Evolutionary conservation across 306 rosid species (phyloP), one percentile per base, ranked within the genome.

Genomic region (Rubus idaeus): DNA sequence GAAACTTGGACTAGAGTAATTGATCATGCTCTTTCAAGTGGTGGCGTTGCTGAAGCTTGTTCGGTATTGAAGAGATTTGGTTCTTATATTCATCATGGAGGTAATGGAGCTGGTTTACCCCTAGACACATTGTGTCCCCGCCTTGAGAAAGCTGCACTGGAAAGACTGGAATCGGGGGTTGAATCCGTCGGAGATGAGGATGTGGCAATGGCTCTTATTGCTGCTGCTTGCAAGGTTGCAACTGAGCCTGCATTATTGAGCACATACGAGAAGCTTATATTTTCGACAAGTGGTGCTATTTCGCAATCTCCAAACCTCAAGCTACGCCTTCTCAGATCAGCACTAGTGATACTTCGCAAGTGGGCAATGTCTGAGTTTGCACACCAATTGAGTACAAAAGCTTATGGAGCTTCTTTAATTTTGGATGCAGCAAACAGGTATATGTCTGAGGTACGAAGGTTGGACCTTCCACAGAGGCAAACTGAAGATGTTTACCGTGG

Each of bases 11-110:
- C 94, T 78, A 88, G 97, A 81, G 90, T 94, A 74, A 72, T 90
- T 75, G 96, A 94, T 86, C 94, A 90, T 80, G 90, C 98, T 83
- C 86, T 94, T 82, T 89, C 93, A 67, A 89, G 79, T 70, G 97
- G 98, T 21, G 97, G 98, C 75, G 83, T 91, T 71, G 94, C 93
- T 44, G 98, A 94, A 85, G 96, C 98, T 68, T 91, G 98, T 88
- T 84, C 94, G 0, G 96, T 86, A 68, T 57, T 94, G 47, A 94
- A 94, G 82, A 87, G 97, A 87, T 90, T 94, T 56, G 97, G 98
- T 18, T 90, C 97, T 42, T 91, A 90, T 80, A 78, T 91, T 84
- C 91, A 94, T 85, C 97, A 91, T 4, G 98, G 96, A 51, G 96
- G 90, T 11, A 47, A 10, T 71, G 98, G 96, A 75, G 93, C 88